Conservation (phyloP, 192 early-diverging fungal species). For the Backusella morwellensis region DNA sequence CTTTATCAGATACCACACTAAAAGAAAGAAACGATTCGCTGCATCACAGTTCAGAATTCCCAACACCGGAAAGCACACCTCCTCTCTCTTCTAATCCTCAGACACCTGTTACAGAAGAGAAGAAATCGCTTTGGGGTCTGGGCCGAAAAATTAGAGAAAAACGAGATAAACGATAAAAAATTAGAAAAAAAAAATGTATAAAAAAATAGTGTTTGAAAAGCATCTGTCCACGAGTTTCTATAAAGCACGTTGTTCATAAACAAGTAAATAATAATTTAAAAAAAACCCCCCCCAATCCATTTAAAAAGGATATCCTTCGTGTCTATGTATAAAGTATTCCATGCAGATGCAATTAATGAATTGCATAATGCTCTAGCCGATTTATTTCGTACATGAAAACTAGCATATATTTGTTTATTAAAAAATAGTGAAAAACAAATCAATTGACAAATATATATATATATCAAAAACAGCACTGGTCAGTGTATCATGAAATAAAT, state of each 20-base stretch:
- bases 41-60: background rate
- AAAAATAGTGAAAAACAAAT: background rate
- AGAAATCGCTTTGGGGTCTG: constrained; percentile 10
- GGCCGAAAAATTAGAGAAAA: constrained; percentile 15
- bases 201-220: background rate
- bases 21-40: background rate
- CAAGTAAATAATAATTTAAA: background rate
- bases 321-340: background rate
- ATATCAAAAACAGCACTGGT: background rate
- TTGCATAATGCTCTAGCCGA: background rate
- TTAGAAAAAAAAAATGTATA: background rate
- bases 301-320: background rate
- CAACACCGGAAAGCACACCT: background rate
- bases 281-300: too few species aligned
- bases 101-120: constrained; percentile 3
- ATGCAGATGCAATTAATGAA: background rate
- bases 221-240: background rate
- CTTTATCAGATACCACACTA: background rate
- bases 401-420: too few species aligned
- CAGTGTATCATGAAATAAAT: background rate
- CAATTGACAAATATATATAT: background rate
- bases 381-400: background rate
- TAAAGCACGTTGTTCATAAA: background rate
- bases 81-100: background rate
- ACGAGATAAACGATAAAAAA: constrained; percentile 10